phyloP scores from a whole-genome alignment of 371 early-diverging fungal genomes.

The Mucor velutinosus region DNA sequence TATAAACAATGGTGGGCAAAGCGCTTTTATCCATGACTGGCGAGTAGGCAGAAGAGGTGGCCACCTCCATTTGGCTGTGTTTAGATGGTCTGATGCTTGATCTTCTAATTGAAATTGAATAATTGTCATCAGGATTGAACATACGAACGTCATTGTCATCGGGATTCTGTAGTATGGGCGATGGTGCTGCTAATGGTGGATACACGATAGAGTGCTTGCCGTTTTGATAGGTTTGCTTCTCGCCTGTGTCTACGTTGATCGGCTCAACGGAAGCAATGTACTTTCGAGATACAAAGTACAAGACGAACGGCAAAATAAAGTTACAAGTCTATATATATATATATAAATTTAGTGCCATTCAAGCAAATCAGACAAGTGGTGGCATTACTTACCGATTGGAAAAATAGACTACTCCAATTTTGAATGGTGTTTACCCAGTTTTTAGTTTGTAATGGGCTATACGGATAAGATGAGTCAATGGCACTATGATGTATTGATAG shows the following conservation, averaged over 20 bases:
- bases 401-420: conserved; percentile 51
- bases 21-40: conserved; percentile 6
- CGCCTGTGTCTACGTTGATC: not conserved
- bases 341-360: not conserved
- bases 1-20: conserved; percentile 23
- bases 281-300: conserved; percentile 68
- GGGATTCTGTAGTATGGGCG: conserved; percentile 11
- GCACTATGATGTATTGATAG: conserved; percentile 1
- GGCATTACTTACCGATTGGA: conserved; percentile 42
- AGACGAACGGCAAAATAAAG: conserved; percentile 74
- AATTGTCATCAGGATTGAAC: conserved; percentile 44
- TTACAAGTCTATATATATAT: conserved; percentile 65
- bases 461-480: not conserved
- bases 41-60: conserved; percentile 4
- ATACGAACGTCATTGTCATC: conserved; percentile 35
- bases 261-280: conserved; percentile 40
- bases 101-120: conserved; percentile 39
- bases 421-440: conserved; percentile 36
- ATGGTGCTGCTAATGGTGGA: not conserved
- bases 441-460: conserved; percentile 47
- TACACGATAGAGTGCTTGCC: not conserved
- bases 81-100: conserved; percentile 27
- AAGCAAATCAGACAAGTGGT: not conserved
- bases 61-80: conserved; percentile 20
- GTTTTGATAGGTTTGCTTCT: not conserved